Evolutionary conservation across 208 protist species (phyloP).

Genomic region (Crithidia sp.): DNA sequence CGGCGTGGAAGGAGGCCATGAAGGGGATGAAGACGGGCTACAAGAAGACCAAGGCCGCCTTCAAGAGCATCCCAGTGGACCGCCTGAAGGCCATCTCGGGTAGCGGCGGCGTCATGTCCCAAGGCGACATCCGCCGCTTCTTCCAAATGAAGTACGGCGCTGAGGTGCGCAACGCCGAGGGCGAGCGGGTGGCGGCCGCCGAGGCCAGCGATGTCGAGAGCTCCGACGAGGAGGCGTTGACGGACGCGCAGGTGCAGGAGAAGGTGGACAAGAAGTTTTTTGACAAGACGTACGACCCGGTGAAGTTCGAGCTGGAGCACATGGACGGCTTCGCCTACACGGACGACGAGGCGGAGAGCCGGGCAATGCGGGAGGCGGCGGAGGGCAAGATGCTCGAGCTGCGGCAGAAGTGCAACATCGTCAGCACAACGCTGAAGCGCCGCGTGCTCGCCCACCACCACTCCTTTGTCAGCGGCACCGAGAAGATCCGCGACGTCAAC

Average conservation of each 20-base stretch:
- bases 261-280: conserved; percentile 89
- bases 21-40: conserved; percentile 73
- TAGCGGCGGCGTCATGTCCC: conserved; percentile 34
- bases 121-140: conserved; percentile 56
- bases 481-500: conserved; percentile 77
- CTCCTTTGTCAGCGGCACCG: conserved; percentile 75
- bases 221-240: conserved; percentile 75
- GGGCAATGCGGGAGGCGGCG: conserved; percentile 58
- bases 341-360: conserved; percentile 51
- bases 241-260: conserved; percentile 84
- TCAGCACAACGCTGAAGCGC: conserved; percentile 86
- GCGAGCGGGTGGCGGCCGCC: conserved; percentile 33
- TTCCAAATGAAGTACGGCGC: conserved; percentile 73
- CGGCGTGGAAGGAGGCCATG: conserved; percentile 80
- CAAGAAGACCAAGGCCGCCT: conserved; percentile 68
- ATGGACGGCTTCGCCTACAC: conserved; percentile 63
- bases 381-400: conserved; percentile 65
- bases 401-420: conserved; percentile 69
- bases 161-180: conserved; percentile 45
- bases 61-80: conserved; percentile 62
- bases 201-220: conserved; percentile 62
- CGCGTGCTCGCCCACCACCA: conserved; percentile 76
- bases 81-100: conserved; percentile 41
- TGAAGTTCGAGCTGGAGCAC: conserved; percentile 68
- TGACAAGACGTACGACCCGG: conserved; percentile 77